These are phyloP conservation scores for Handroanthus guayacan DNA, from an alignment of 257 asterid species.

Conservation along the genomic window DNA sequence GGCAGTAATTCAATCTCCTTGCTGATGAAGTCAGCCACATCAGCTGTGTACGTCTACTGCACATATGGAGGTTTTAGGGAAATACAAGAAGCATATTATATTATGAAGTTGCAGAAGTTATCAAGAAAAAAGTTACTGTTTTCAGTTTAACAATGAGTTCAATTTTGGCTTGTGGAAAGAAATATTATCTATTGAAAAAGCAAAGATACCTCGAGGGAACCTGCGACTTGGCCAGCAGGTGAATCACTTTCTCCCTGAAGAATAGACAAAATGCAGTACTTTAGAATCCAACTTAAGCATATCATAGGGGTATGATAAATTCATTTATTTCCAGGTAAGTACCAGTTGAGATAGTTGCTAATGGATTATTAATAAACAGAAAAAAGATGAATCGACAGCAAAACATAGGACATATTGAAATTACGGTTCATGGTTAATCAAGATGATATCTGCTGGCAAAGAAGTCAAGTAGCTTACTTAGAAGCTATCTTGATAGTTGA, in stretches of 20 bases:
- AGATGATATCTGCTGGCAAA: neutral
- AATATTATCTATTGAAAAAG: neutral
- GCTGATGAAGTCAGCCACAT: slow-evolving; percentile 80
- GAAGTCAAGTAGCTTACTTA: too few relatives aligned
- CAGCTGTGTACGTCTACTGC: slow-evolving; percentile 90
- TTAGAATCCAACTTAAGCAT: slow-evolving; percentile 11
- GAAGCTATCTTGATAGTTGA: too few relatives aligned
- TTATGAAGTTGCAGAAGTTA: slow-evolving; percentile 7
- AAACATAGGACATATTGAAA: neutral
- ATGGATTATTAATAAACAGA: neutral
- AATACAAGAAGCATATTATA: slow-evolving; percentile 1
- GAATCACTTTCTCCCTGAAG: slow-evolving; percentile 90
- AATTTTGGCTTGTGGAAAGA: neutral
- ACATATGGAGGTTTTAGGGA: slow-evolving; percentile 34
- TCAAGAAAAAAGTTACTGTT: neutral
- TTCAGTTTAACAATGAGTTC: neutral
- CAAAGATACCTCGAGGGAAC: slow-evolving; percentile 76
- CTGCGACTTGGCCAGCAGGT: slow-evolving; percentile 75
- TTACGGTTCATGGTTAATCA: neutral
- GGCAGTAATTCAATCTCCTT: slow-evolving; percentile 72
- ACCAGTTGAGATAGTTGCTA: neutral
- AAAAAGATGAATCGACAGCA: neutral
- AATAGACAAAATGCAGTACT: neutral
- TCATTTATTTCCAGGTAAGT: neutral
- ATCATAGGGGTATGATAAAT: neutral